Conservation (phyloP, 352 stramenopile species). For the Phytophthora sp. region DNA sequence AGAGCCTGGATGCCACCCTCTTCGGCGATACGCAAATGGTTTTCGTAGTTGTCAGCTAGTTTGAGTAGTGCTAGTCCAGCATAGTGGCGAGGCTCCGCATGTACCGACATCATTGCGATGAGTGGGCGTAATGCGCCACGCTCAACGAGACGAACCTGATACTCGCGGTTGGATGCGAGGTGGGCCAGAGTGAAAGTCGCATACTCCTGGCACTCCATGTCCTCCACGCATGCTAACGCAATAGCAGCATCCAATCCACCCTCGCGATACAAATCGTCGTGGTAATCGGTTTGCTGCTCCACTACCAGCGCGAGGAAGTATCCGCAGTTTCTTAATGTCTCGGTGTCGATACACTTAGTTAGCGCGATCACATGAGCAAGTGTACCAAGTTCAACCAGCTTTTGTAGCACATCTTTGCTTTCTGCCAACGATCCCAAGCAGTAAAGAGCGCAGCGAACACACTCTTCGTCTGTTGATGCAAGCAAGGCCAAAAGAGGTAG, state of each 20-base stretch:
- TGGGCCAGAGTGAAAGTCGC: slow-evolving; percentile 96
- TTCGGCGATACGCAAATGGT: slow-evolving; percentile 95
- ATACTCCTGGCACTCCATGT: slow-evolving; percentile 97
- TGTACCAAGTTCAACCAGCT: slow-evolving; percentile 90
- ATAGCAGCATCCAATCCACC: slow-evolving; percentile 90
- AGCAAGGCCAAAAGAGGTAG: slow-evolving; percentile 90
- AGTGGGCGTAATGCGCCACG: slow-evolving; percentile 92
- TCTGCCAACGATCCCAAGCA: slow-evolving; percentile 94
- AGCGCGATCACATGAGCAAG: slow-evolving; percentile 88
- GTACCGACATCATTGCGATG: slow-evolving; percentile 95
- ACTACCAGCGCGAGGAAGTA: slow-evolving; percentile 94
- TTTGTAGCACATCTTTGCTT: slow-evolving; percentile 90
- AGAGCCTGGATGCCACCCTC: slow-evolving; percentile 96
- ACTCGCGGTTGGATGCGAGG: slow-evolving; percentile 94
- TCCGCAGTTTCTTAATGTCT: slow-evolving; percentile 92
- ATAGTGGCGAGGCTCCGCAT: slow-evolving; percentile 95
- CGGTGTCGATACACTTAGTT: slow-evolving; percentile 83
- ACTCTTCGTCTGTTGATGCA: slow-evolving; percentile 88
- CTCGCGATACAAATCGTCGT: slow-evolving; percentile 89
- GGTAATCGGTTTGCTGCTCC: slow-evolving; percentile 93
- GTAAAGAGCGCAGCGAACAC: slow-evolving; percentile 91
- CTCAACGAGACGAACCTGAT: slow-evolving; percentile 93
- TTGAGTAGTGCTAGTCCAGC: slow-evolving; percentile 96
- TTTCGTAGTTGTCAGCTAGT: slow-evolving; percentile 98
- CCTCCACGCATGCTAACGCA: slow-evolving; percentile 92